These are phyloP conservation scores for Melocanna baccifera DNA, from an alignment of 176 grass and related monocot species.

Conservation along the genomic window DNA sequence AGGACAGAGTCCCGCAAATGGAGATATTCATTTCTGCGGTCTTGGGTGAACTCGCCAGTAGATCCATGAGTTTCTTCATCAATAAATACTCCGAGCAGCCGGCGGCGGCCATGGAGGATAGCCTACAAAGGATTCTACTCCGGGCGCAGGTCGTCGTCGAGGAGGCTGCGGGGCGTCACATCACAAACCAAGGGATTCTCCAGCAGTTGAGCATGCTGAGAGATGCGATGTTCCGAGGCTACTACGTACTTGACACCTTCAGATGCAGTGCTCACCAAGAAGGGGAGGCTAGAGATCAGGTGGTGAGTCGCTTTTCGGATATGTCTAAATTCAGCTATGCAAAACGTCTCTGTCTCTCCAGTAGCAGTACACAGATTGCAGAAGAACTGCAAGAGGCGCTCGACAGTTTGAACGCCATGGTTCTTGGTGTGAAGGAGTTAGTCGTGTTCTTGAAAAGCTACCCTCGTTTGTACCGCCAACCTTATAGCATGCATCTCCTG, in stretches of 20 bases:
- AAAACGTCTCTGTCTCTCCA: not conserved
- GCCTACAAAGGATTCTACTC: not conserved
- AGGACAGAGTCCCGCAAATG: not conserved
- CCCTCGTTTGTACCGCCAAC: not conserved
- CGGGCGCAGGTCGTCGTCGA: not conserved
- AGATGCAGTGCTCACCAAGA: not conserved
- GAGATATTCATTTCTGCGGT: not conserved
- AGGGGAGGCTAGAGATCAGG: not conserved
- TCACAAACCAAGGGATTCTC: not conserved
- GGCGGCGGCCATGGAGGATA: not conserved
- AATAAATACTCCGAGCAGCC: not conserved
- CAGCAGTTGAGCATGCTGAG: not conserved
- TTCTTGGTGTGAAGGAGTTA: not conserved
- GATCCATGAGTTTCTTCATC: not conserved
- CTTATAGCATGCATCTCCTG: conserved; percentile 8
- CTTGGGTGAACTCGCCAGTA: not conserved
- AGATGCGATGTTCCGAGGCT: not conserved
- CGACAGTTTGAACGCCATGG: not conserved
- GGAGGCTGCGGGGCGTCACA: not conserved
- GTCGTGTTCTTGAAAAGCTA: not conserved
- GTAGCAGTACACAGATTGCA: not conserved
- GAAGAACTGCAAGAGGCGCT: not conserved
- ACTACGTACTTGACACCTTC: not conserved
- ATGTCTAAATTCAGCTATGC: not conserved
- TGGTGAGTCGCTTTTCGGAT: not conserved